These are phyloP conservation scores for Clonostachys sp. DNA, from an alignment of 2,329 filamentous ascomycete genomes.

Conservation along the genomic window DNA sequence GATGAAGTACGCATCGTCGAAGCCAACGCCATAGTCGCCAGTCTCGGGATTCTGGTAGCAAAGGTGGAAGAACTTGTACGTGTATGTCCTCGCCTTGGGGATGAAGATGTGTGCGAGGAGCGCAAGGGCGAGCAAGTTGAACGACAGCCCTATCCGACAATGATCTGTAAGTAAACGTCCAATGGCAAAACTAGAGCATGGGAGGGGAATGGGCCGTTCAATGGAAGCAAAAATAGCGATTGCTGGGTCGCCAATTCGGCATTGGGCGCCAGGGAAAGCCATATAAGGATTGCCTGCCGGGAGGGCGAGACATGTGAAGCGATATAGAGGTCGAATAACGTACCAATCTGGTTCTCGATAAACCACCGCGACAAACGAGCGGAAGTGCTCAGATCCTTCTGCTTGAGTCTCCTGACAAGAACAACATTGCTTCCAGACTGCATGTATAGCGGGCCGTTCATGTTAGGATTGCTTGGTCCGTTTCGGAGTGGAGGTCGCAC, in stretches of 20 bases:
- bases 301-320: not conserved
- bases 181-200: not conserved
- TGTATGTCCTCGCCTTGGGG: slow-evolving; percentile 72
- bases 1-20: slow-evolving; percentile 76
- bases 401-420: slow-evolving; percentile 52
- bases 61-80: slow-evolving; percentile 82
- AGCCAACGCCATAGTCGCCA: slow-evolving; percentile 70
- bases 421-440: slow-evolving; percentile 47
- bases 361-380: slow-evolving; percentile 64
- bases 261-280: slow-evolving; percentile 1
- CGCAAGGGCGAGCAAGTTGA: slow-evolving; percentile 81
- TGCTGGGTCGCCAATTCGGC: not conserved
- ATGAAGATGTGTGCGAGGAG: slow-evolving; percentile 79
- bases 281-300: slow-evolving; percentile 3
- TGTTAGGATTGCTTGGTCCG: slow-evolving; percentile 30
- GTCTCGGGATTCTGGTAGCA: slow-evolving; percentile 73
- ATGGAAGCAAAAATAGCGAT: not conserved
- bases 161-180: not conserved
- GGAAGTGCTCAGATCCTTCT: slow-evolving; percentile 57
- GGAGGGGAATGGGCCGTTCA: too few relatives aligned
- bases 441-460: slow-evolving; percentile 55
- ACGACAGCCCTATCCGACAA: slow-evolving; percentile 61
- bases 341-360: slow-evolving; percentile 78
- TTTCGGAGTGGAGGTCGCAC: slow-evolving; percentile 19
- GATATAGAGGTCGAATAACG: slow-evolving; percentile 15